Base-by-base conservation (phyloP, 169 alveolate species). In the Cryptosporidium parvum region DNA sequence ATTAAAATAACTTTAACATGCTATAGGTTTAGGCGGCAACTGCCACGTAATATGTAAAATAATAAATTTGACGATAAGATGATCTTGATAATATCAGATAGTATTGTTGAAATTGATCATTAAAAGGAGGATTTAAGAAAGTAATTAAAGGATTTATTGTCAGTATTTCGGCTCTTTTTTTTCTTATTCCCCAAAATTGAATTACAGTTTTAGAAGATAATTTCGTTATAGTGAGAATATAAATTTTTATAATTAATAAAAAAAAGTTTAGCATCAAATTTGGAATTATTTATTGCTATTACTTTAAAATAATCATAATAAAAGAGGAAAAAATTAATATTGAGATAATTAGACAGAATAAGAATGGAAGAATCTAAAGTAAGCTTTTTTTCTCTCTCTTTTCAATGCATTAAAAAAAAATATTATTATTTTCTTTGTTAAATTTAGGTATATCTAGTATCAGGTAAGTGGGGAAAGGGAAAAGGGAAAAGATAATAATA, bases 381-480 rank as follows among this genome's bases (percentile, higher is more conserved):
- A 65, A 65, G 72, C 52, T 31, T 21, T 6, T 31, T 31, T 2
- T 31, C 35, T 31, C 35, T 31, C 35, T 31, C 35, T 31, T 31
- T 31, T 31, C 3, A 31, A 31, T 1, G 35, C 35, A 31, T 2
- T 0, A 31, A 31, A 31, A 31, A 31, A 56, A 56, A 56, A n/a
- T 23, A 33, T 1, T 23, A 18, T 7, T 56, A 31, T 31, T 23
- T 23, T 26, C 0, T 67, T 26, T 3, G 23, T 33, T 39, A 12
- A 61, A 68, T 39, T 18, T 21, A 69, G 84, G 44, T 69, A 18
- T 69, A 69, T 44, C 45, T 69, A 21, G 84, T 69, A 44, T 69
- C 84, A 42, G 84, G 84, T 39, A 69, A 37, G 56, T 69, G 12
- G 14, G 26, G 26, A 69, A 44, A 35, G 16, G 10, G 23, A n/a